phyloP scores from a whole-genome alignment of 192 early-diverging fungal species.

The Coemansia guatemalensis region DNA sequence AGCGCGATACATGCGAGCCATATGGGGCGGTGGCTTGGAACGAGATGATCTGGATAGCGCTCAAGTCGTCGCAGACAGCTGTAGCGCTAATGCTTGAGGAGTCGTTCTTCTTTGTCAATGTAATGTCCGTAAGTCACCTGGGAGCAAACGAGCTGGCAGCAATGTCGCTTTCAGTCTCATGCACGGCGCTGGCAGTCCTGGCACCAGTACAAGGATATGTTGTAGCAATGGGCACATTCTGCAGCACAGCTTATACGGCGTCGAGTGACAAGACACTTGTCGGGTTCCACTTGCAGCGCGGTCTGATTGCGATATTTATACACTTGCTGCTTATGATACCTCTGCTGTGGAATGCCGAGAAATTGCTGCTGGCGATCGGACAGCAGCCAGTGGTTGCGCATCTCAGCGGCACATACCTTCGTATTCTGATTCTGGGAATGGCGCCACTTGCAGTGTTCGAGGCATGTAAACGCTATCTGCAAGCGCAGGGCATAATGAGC shows the following conservation, averaged over 20 bases:
- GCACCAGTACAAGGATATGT: constrained; percentile 62
- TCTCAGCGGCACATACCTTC: constrained; percentile 59
- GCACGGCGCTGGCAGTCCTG: constrained; percentile 18
- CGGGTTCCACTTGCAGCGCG: constrained; percentile 69
- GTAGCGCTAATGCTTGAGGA: constrained; percentile 56
- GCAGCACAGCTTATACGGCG: constrained; percentile 63
- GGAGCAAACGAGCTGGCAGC: constrained; percentile 61
- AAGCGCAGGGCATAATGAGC: constrained; percentile 84
- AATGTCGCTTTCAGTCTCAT: constrained; percentile 64
- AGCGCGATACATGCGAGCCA: constrained; percentile 33
- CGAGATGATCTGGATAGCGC: constrained; percentile 37
- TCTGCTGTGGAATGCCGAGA: constrained; percentile 66
- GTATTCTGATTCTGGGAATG: constrained; percentile 66
- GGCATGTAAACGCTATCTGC: constrained; percentile 75
- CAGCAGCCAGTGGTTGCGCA: constrained; percentile 73
- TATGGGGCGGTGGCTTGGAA: constrained; percentile 20
- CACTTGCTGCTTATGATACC: constrained; percentile 68
- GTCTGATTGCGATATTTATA: constrained; percentile 65
- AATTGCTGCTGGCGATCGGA: constrained; percentile 62
- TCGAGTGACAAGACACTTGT: constrained; percentile 58
- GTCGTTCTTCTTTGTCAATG: constrained; percentile 63
- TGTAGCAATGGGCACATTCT: constrained; percentile 68
- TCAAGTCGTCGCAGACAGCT: constrained; percentile 30
- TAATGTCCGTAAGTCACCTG: constrained; percentile 62
- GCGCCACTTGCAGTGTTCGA: constrained; percentile 77